A percentile compares a stretch with the other conserved stretches of the same genome.
Evolutionary conservation across 2,329 filamentous ascomycete genomes (phyloP).

Genomic region (Colletotrichum sp.): DNA sequence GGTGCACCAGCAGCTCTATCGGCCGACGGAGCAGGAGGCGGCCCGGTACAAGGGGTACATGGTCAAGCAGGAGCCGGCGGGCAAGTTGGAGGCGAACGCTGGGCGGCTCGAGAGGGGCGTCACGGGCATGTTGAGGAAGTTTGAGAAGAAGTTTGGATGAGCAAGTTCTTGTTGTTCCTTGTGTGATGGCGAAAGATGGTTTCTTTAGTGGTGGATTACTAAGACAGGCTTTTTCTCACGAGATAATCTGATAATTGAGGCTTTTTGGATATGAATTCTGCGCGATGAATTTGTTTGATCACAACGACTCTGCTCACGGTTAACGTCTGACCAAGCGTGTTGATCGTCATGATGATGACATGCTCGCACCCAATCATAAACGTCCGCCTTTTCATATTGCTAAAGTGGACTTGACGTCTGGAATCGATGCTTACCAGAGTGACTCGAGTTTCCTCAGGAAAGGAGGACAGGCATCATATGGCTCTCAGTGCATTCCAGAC

Average conservation of each 20-base stretch:
- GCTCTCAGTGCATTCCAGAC: not conserved
- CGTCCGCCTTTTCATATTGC: not conserved
- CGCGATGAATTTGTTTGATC: not conserved
- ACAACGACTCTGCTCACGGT: not conserved
- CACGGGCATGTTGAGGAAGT: conserved; percentile 74
- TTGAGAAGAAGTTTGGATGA: conserved; percentile 76
- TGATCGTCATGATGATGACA: not conserved
- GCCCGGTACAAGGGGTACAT: conserved; percentile 46
- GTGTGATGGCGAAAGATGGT: not conserved
- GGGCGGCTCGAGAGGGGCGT: conserved; percentile 73
- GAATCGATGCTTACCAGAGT: not conserved
- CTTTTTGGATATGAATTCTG: not conserved
- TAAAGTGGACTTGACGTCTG: not conserved
- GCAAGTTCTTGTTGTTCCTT: not conserved
- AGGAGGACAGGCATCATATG: not conserved
- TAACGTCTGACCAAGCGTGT: not conserved
- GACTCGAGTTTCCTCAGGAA: not conserved
- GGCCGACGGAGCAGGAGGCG: conserved; percentile 68
- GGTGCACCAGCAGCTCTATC: conserved; percentile 73
- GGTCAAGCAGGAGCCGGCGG: conserved; percentile 49
- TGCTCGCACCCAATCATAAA: not conserved
- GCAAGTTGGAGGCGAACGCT: conserved; percentile 67
- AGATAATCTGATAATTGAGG: not conserved
- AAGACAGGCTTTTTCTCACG: not conserved
- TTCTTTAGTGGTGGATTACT: not conserved